Evolutionary conservation across 2,329 filamentous ascomycete species (phyloP).

Genomic region (Aureobasidium musti): DNA sequence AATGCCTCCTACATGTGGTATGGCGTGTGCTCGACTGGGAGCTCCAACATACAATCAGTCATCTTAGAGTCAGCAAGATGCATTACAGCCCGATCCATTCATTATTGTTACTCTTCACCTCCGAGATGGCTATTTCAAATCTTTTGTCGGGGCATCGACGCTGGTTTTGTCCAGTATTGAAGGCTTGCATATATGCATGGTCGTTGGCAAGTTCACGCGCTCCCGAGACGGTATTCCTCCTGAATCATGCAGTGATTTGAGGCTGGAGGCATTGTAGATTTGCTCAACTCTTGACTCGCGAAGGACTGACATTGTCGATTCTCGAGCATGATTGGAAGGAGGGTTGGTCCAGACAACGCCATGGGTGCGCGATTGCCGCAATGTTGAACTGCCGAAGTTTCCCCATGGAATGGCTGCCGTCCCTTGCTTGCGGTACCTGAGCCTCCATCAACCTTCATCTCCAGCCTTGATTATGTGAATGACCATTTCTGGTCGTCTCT

Average conservation of each 20-base stretch:
- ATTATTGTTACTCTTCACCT: too few species aligned
- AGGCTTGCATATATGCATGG: not conserved
- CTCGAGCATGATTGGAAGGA: not conserved
- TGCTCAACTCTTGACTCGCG: not conserved
- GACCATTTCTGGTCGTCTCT: not conserved
- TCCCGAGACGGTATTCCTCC: not conserved
- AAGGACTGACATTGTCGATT: not conserved
- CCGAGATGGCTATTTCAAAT: not conserved
- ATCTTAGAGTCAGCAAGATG: not conserved
- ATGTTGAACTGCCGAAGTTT: not conserved
- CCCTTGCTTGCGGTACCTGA: not conserved
- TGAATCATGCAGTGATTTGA: not conserved
- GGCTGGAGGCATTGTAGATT: not conserved
- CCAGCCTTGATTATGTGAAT: not conserved
- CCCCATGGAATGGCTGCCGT: not conserved
- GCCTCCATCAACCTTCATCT: not conserved
- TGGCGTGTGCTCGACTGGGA: not conserved
- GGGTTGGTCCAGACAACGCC: not conserved
- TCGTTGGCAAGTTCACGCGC: not conserved
- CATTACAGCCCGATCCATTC: not conserved
- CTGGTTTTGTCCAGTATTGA: not conserved
- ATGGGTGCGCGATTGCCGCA: not conserved
- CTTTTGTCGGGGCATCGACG: not conserved
- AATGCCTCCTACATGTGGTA: not conserved
- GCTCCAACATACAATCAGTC: too few species aligned